Conservation (phyloP, 75 land plant genomes). For the Pinus taeda region DNA sequence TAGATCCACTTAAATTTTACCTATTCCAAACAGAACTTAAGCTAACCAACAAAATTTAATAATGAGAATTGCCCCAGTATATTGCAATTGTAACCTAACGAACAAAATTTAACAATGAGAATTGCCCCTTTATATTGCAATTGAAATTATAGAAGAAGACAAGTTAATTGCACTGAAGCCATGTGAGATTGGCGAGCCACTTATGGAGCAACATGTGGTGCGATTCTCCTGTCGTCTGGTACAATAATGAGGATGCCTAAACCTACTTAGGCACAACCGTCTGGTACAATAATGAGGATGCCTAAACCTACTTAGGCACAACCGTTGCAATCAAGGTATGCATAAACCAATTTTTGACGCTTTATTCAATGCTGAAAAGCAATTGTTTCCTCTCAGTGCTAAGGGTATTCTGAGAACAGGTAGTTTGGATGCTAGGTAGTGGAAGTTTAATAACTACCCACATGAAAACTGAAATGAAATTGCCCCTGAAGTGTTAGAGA, state of each 20-base stretch:
- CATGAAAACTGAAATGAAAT: neutral
- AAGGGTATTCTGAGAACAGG: neutral
- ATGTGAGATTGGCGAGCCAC: neutral
- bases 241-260: neutral
- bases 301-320: neutral
- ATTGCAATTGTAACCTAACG: neutral
- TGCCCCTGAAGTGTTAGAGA: neutral
- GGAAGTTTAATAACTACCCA: neutral
- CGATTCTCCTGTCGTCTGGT: no score
- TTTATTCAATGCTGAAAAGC: conserved; percentile 3
- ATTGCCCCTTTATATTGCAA: no score
- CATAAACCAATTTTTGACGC: neutral
- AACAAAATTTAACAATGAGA: no score
- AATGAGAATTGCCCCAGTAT: no score
- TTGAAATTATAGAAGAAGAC: neutral
- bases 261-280: neutral
- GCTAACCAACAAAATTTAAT: no score
- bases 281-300: no score
- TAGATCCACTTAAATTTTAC: no score
- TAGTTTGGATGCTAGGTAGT: neutral
- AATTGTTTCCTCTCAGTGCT: neutral
- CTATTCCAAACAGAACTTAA: no score
- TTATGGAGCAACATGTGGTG: neutral
- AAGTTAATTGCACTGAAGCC: neutral
- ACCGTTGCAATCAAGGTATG: neutral